Evolutionary conservation across 352 stramenopile genomes (phyloP), one percentile per base, ranked within the genome.

Genomic region (Phytophthora sansomeana): DNA sequence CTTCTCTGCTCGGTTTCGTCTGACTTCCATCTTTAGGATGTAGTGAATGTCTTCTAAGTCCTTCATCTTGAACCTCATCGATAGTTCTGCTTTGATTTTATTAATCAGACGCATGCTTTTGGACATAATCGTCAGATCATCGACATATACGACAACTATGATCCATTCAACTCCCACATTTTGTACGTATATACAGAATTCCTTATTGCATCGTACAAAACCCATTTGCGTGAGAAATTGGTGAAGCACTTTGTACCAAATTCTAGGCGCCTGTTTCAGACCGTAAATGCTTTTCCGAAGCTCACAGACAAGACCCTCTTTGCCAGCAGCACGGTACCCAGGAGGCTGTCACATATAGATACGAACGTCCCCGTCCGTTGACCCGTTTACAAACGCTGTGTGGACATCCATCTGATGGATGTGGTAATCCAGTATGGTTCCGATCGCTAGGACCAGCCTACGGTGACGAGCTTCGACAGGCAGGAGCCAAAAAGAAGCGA

Each of bases 31-130:
- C 30, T 55, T 55, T 10, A 33, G n/a, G 9, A 43, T 55, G n/a
- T 57, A 57, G 17, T 57, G 49, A 11, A 57, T 57, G 5, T 43
- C 49, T 11, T 29, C 30, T n/a, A 55, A 30, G 30, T 55, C 30
- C 9, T 74, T 70, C 59, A 74, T 69, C 43, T 74, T 69, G 36
- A 74, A 69, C 8, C 54, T 26, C 46, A 8, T 38, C 32, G 53
- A 70, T 13, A 74, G 30, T 28, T 74, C 54, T 4, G 26, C 11
- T 26, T 70, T 69, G 6, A 70, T 9, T 6, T 60, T 41, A 10
- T 59, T 44, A 4, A 74, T 67, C 11, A 59, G 49, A 17, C 13
- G 33, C 41, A 47, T 29, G 21, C 16, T 47, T 30, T 47, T 47
- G 3, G n/a, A 30, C n/a, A 47, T 47, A 16, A 47, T 47, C 4